These are phyloP conservation scores for Dendrothele bispora DNA, from an alignment of 768 basidiomycete species.

Conservation along the genomic window DNA sequence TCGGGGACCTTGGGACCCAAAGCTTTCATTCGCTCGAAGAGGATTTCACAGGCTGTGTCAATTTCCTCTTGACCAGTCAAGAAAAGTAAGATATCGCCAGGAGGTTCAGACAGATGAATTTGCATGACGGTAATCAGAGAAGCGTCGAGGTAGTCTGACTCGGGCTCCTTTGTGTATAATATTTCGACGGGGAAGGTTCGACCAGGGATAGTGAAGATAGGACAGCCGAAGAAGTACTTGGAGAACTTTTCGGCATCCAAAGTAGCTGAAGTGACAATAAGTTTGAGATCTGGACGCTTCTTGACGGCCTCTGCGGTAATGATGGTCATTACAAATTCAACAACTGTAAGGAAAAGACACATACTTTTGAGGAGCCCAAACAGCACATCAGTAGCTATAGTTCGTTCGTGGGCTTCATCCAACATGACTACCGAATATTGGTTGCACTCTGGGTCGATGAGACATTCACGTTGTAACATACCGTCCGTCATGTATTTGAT, in stretches of 20 bases:
- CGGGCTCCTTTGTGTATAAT: slow-evolving; percentile 98
- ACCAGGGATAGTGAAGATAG: slow-evolving; percentile 99
- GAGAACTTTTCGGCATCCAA: slow-evolving; percentile 99
- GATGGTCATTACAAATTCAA: slow-evolving; percentile 14
- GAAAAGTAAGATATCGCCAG: slow-evolving; percentile 95
- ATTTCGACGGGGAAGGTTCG: slow-evolving; percentile 98
- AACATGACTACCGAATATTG: slow-evolving; percentile 96
- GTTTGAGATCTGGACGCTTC: slow-evolving; percentile 91
- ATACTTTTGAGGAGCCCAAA: slow-evolving; percentile 93
- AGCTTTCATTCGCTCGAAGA: slow-evolving; percentile 98
- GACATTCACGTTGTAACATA: slow-evolving; percentile 96
- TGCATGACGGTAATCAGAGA: slow-evolving; percentile 99
- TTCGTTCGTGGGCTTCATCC: slow-evolving; percentile 98
- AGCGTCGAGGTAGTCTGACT: slow-evolving; percentile 95
- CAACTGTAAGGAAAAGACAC: slow-evolving; percentile 18
- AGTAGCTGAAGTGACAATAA: slow-evolving; percentile 98
- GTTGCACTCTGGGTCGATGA: slow-evolving; percentile 93
- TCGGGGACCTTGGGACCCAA: slow-evolving; percentile 98
- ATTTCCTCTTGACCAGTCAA: slow-evolving; percentile 99
- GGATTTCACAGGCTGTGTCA: slow-evolving; percentile 94
- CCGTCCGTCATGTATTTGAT: slow-evolving; percentile 99
- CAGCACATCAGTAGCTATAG: slow-evolving; percentile 96
- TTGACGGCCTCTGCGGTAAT: slow-evolving; percentile 82
- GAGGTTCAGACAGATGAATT: slow-evolving; percentile 97
- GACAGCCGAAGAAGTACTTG: slow-evolving; percentile 97